These are phyloP conservation scores for Pichia sp. DNA, from an alignment of 1,139 yeast genomes.

Conservation along the genomic window DNA sequence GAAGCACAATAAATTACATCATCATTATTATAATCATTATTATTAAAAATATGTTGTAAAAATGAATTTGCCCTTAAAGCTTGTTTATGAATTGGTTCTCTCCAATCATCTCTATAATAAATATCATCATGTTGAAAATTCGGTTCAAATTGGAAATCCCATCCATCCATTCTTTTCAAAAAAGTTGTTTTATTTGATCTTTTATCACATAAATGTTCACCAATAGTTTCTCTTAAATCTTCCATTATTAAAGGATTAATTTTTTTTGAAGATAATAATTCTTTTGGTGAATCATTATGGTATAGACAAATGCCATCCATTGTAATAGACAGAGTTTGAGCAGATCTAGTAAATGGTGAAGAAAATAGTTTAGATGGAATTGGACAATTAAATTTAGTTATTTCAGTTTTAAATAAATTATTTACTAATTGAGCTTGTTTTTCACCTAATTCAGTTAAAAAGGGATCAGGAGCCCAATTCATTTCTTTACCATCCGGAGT, in stretches of 20 bases:
- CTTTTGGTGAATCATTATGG: conserved; percentile 14
- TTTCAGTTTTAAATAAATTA: conserved; percentile 27
- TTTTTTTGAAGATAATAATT: conserved; percentile 10
- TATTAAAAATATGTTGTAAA: conserved; percentile 41
- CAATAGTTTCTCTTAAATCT: conserved; percentile 59
- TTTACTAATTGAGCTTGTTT: conserved; percentile 30
- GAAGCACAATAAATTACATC: conserved; percentile 46
- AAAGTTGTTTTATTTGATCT: conserved; percentile 41
- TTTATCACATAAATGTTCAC: conserved; percentile 62
- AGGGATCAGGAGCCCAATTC: conserved; percentile 65
- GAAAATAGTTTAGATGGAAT: conserved; percentile 50
- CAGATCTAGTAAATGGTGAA: conserved; percentile 62
- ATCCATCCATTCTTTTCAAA: conserved; percentile 32
- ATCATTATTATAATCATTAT: conserved; percentile 30
- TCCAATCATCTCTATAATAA: conserved; percentile 34
- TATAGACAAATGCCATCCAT: conserved; percentile 44
- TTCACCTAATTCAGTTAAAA: conserved; percentile 52
- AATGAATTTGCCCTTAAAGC: conserved; percentile 43
- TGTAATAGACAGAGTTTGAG: conserved; percentile 50
- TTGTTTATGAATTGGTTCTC: conserved; percentile 47
- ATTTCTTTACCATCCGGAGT: conserved; percentile 41
- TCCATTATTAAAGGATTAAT: conserved; percentile 43
- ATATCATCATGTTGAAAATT: conserved; percentile 45
- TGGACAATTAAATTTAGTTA: conserved; percentile 40
- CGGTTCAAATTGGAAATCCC: conserved; percentile 40